A percentile compares a stretch with the other conserved stretches of the same genome.
These are phyloP conservation scores for Daldinia childiae DNA, from an alignment of 495 filamentous ascomycete genomes.

Conservation along the genomic window DNA sequence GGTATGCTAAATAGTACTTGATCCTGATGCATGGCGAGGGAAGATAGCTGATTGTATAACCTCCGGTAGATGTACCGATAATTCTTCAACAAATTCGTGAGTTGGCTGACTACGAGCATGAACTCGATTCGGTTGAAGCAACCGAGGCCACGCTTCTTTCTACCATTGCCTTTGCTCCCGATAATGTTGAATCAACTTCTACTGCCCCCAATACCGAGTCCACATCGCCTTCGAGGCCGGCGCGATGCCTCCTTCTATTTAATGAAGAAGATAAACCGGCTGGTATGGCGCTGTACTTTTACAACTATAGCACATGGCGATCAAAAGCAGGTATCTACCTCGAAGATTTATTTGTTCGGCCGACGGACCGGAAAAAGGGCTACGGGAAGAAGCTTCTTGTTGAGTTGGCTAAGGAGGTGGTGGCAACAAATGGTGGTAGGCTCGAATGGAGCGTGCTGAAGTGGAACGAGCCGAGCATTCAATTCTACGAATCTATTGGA, in stretches of 20 bases:
- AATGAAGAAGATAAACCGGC: slow-evolving; percentile 52
- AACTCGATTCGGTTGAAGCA: slow-evolving; percentile 77
- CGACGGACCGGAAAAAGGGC: slow-evolving; percentile 73
- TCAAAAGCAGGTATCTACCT: slow-evolving; percentile 89
- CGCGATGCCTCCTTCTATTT: slow-evolving; percentile 59
- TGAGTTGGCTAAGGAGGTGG: slow-evolving; percentile 78
- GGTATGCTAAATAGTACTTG: slow-evolving; percentile 23
- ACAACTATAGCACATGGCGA: slow-evolving; percentile 81
- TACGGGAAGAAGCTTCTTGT: slow-evolving; percentile 81
- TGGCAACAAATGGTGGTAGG: slow-evolving; percentile 74
- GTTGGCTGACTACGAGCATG: slow-evolving; percentile 86
- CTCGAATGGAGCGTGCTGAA: slow-evolving; percentile 94
- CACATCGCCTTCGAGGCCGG: slow-evolving; percentile 52
- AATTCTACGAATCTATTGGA: slow-evolving; percentile 86
- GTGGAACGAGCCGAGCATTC: slow-evolving; percentile 88
- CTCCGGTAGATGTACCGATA: slow-evolving; percentile 65
- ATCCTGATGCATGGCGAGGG: background rate
- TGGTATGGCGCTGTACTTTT: slow-evolving; percentile 69
- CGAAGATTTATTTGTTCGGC: slow-evolving; percentile 88
- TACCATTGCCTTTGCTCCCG: slow-evolving; percentile 80
- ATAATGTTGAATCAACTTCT: slow-evolving; percentile 46
- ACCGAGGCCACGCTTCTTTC: slow-evolving; percentile 74
- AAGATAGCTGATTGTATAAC: slow-evolving; percentile 8
- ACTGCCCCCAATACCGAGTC: slow-evolving; percentile 54
- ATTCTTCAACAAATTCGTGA: slow-evolving; percentile 88